Percentiles rank a stretch among this genome's conserved stretches.
phyloP scores from a whole-genome alignment of 2,329 filamentous ascomycete species.

The Botrytis pseudocinerea region DNA sequence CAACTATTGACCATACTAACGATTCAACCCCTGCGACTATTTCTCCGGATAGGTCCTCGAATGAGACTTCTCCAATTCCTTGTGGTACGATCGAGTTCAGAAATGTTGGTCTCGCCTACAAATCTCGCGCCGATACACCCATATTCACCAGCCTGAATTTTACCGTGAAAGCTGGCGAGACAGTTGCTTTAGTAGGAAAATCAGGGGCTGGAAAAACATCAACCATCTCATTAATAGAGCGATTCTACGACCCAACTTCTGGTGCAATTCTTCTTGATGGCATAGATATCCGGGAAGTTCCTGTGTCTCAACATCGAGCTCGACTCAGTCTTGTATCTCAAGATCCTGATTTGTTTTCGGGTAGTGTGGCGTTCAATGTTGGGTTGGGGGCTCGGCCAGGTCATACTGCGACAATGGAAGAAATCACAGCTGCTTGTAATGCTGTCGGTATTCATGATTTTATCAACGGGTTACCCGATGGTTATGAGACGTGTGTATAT shows the following conservation, averaged over 20 bases:
- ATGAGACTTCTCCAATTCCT: background rate
- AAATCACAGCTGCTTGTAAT: conserved; percentile 66
- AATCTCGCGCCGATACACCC: conserved; percentile 57
- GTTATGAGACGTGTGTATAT: conserved; percentile 70
- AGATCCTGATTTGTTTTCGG: conserved; percentile 57
- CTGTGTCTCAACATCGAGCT: conserved; percentile 50
- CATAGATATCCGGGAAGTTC: conserved; percentile 48
- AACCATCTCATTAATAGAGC: conserved; percentile 57
- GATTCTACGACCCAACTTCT: conserved; percentile 49
- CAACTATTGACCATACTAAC: conserved; percentile 40
- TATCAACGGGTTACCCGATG: conserved; percentile 61
- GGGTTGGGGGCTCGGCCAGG: conserved; percentile 56
- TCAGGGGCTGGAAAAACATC: conserved; percentile 69
- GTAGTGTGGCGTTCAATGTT: conserved; percentile 58
- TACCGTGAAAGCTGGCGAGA: conserved; percentile 58
- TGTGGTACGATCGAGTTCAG: conserved; percentile 52
- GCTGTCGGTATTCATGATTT: conserved; percentile 70
- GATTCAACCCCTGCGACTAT: background rate
- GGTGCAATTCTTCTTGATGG: conserved; percentile 40
- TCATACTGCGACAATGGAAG: conserved; percentile 55
- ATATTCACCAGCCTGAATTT: conserved; percentile 61
- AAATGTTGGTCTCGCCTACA: conserved; percentile 64
- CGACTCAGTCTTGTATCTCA: conserved; percentile 58
- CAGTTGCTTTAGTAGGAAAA: conserved; percentile 64
- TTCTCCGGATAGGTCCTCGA: background rate